phyloP scores from a whole-genome alignment of 176 grass and related monocot species.

The Oryza punctata region DNA sequence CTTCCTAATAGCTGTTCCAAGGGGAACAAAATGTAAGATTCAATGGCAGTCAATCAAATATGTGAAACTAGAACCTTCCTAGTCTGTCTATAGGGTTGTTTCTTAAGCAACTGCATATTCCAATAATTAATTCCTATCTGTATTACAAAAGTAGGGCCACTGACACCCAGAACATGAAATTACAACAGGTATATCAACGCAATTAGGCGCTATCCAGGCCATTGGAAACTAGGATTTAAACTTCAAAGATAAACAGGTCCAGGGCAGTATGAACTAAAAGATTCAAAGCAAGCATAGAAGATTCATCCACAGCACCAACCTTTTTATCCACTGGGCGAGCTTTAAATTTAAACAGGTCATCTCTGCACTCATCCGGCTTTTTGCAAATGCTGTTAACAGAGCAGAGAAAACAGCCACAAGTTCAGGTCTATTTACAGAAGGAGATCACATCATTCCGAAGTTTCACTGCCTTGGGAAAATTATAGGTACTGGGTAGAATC shows the following conservation, averaged over 20 bases:
- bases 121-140: neutral
- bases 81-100: neutral
- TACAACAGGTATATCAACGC: neutral
- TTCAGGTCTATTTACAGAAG: neutral
- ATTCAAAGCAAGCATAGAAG: conserved; percentile 24
- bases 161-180: neutral
- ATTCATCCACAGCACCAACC: conserved; percentile 41
- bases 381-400: conserved; percentile 42
- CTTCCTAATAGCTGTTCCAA: conserved; percentile 52
- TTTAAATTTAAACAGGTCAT: conserved; percentile 63
- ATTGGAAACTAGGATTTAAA: conserved; percentile 4
- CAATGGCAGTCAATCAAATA: conserved; percentile 1
- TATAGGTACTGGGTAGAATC: neutral
- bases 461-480: neutral
- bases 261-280: conserved; percentile 9
- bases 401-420: conserved; percentile 30
- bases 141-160: neutral
- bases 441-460: neutral
- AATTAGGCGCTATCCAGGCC: neutral
- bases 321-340: conserved; percentile 65
- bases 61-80: neutral
- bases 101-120: neutral
- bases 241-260: neutral
- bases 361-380: conserved; percentile 46
- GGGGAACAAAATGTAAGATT: neutral